phyloP scores from a whole-genome alignment of 176 grass and related monocot genomes.

The Aegilops bicornis region DNA sequence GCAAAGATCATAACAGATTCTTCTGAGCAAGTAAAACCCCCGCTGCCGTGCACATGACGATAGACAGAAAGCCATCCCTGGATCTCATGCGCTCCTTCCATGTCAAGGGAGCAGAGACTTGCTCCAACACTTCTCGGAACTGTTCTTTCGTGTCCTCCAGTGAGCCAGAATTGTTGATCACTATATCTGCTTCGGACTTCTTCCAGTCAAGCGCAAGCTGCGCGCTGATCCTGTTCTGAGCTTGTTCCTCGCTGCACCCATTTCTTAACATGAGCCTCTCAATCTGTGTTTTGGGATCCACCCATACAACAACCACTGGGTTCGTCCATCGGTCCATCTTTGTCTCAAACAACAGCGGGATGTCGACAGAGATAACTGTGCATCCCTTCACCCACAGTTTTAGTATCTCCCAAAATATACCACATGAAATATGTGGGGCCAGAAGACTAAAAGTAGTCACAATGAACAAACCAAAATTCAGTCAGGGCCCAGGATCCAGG shows the following conservation, averaged over 20 bases:
- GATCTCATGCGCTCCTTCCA: slow-evolving; percentile 67
- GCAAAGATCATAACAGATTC: slow-evolving; percentile 47
- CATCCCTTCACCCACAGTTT: slow-evolving; percentile 86
- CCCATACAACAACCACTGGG: slow-evolving; percentile 83
- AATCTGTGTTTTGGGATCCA: slow-evolving; percentile 65
- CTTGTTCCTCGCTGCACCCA: slow-evolving; percentile 62
- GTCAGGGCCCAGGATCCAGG: neutral
- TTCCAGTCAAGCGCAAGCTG: slow-evolving; percentile 76
- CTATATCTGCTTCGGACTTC: slow-evolving; percentile 65
- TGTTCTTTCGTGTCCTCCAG: slow-evolving; percentile 65
- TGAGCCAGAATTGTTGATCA: slow-evolving; percentile 73
- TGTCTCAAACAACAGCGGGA: slow-evolving; percentile 79
- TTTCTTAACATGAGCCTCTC: slow-evolving; percentile 75
- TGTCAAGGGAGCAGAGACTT: slow-evolving; percentile 54
- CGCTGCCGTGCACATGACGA: slow-evolving; percentile 47
- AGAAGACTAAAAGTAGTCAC: slow-evolving; percentile 55
- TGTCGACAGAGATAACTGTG: slow-evolving; percentile 72
- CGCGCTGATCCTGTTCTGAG: slow-evolving; percentile 60
- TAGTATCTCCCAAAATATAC: slow-evolving; percentile 71
- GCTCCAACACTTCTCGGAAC: slow-evolving; percentile 51
- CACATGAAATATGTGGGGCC: slow-evolving; percentile 73
- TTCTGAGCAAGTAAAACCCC: slow-evolving; percentile 61
- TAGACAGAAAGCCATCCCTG: slow-evolving; percentile 65
- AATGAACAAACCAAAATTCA: neutral
- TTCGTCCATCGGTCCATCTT: slow-evolving; percentile 83